Base-by-base conservation (phyloP, 139 green algal species). In the Marvania coccoides region DNA sequence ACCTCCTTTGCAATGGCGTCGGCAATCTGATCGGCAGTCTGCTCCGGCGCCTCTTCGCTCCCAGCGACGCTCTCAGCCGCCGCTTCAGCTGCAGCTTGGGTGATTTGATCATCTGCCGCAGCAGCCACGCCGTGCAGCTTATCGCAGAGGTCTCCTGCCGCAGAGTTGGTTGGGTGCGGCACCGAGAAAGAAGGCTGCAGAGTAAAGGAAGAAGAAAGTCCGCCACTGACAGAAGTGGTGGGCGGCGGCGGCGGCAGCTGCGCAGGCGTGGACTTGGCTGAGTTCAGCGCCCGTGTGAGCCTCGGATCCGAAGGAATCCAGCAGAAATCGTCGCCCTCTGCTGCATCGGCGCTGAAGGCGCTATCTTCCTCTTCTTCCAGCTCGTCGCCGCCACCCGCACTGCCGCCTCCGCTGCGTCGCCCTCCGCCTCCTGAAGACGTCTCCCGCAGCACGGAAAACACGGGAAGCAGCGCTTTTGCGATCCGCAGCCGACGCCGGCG, bases 401-500 rank as follows among this genome's bases (percentile, higher is more conserved):
- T 28, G 35, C 48, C 9, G 19, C 48, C 35, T 23, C 48, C 9
- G 9, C 12, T 31, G 37, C 48, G 19, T 59, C 48, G 9, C 12
- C 12, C 12, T 59, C 48, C 37, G 35, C 48, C 12, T 59, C 48
- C 12, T 59, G 9, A n/a, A n/a, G n/a, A n/a, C n/a, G n/a, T n/a
- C 14, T 28, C 19, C 7, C 53, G 42, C 28, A 77, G 24, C 12
- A 29, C 56, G 7, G 60, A 26, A 19, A 67, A 63, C 23, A 73
- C 48, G 5, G 67, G 76, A 35, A 75, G 54, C 59, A 83, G 63
- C 3, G 72, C 76, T 14, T 61, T 55, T 24, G 58, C 65, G 13
- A 83, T 65, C 14, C 69, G 67, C 63, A 82, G 63, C 3, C 61
- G 66, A 3, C 76, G 63, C 5, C 76, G 63, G 5, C 59, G 38